Evolutionary conservation across 208 protist genomes (phyloP).

Genomic region (Leishmania tropica): DNA sequence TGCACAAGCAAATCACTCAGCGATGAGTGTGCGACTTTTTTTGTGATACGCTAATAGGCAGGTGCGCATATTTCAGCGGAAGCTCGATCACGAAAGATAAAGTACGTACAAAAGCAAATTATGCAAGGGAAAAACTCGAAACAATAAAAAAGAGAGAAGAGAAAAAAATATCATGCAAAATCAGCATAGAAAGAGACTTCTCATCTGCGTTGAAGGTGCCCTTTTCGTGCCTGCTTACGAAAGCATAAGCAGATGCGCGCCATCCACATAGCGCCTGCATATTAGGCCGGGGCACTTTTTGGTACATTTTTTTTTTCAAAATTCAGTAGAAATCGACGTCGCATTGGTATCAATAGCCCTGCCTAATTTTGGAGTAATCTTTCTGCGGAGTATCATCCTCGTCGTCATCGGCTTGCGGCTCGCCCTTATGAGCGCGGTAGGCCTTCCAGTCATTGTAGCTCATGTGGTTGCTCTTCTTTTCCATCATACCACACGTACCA

Average conservation of each 20-base stretch:
- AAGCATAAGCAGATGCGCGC: background rate
- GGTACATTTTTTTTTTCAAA: background rate
- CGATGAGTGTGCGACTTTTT: background rate
- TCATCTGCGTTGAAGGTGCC: background rate
- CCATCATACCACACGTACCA: constrained; percentile 28
- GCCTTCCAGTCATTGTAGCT: constrained; percentile 16
- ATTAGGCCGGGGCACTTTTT: background rate
- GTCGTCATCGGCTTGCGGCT: background rate
- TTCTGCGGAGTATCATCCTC: background rate
- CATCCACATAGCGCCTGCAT: background rate
- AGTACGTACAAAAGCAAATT: background rate
- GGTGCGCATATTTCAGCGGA: background rate
- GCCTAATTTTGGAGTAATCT: background rate
- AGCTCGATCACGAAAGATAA: background rate
- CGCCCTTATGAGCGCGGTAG: background rate
- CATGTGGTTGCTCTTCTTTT: constrained; percentile 46
- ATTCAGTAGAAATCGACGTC: background rate
- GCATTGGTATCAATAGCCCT: background rate
- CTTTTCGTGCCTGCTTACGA: background rate
- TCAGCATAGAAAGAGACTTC: background rate
- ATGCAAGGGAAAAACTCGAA: background rate
- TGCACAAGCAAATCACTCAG: constrained; percentile 1
- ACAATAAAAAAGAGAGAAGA: background rate
- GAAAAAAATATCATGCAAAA: background rate
- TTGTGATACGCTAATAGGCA: background rate